Conservation (phyloP, 257 asterid genomes). For the Solanum neorickii region DNA sequence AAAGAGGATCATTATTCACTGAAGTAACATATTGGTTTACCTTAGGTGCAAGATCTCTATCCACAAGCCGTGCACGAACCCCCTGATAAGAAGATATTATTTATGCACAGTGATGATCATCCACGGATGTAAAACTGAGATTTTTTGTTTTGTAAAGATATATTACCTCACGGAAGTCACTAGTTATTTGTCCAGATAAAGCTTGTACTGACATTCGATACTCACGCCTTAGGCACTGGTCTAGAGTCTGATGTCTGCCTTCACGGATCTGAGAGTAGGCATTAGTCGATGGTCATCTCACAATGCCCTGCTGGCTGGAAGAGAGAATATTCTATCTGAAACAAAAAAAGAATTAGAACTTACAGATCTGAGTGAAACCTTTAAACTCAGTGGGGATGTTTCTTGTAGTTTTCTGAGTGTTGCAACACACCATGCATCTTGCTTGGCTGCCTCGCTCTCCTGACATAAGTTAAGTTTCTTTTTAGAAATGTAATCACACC, state of each 20-base stretch:
- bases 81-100: constrained; percentile 36
- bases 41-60: constrained; percentile 77
- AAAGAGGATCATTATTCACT: neutral
- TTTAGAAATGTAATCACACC: neutral
- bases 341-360: constrained; percentile 11
- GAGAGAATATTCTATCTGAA: neutral
- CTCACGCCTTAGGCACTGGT: constrained; percentile 82
- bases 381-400: constrained; percentile 83
- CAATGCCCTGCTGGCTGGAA: neutral
- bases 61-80: constrained; percentile 68
- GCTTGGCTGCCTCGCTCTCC: constrained; percentile 72
- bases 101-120: neutral
- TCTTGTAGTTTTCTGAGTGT: constrained; percentile 65
- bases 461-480: constrained; percentile 7
- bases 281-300: neutral
- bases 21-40: constrained; percentile 19
- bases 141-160: neutral
- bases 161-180: constrained; percentile 71
- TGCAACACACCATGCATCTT: constrained; percentile 56
- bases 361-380: constrained; percentile 90
- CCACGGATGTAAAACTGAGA: neutral
- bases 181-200: constrained; percentile 41
- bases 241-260: constrained; percentile 85
- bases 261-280: constrained; percentile 60
- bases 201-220: constrained; percentile 87